Evolutionary conservation across 2,329 filamentous ascomycete genomes (phyloP), one percentile per base, ranked within the genome.

Genomic region (Nothophaeocryptopus gaeumannii): DNA sequence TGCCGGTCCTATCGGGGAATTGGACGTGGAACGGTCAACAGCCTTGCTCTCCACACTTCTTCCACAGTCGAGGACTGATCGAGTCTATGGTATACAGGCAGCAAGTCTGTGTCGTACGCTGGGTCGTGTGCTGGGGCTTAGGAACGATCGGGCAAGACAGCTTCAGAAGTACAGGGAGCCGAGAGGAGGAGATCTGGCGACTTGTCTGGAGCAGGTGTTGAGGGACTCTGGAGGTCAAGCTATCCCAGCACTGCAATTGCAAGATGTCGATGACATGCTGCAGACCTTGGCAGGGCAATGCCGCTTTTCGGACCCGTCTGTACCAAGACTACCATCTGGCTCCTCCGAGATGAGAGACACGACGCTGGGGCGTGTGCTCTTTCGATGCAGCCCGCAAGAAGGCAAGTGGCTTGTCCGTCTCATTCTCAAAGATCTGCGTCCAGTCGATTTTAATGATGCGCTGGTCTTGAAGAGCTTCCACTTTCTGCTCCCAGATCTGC

Each of bases 321-420:
- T 89, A 46, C 76, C 42, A 9, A 45, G 48, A 40, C 33, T 55
- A 14, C 59, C 58, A 10, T 51, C 53, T 8, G 36, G 49, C 12
- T 63, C 62, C 8, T 64, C 61, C 5, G 56, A 58, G 29, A 48
- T 45, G 2, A 66, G 72, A 60, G 61, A 79, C 62, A 67, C 74
- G 15, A 66, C 76, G 3, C 67, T 92, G 1, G 74, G 74, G 14
- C 64, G 66, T 0, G 63, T 91, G 1, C 87, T 86, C 60, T 72
- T 70, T 29, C 78, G 80, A 7, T 64, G 89, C 8, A 74, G 75
- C 39, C 80, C 88, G 2, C 74, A 75, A 37, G 88, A 95, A 63
- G 86, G 84, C 3, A 96, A 96, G 70, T 96, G 91, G 91, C 76
- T 96, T 9, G 88, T 88, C 0, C 79, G 91, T 3, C 73, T 96